These are phyloP conservation scores for Nakaseomyces kungkrabaensis DNA, from an alignment of 1,139 yeast species.

Conservation along the genomic window DNA sequence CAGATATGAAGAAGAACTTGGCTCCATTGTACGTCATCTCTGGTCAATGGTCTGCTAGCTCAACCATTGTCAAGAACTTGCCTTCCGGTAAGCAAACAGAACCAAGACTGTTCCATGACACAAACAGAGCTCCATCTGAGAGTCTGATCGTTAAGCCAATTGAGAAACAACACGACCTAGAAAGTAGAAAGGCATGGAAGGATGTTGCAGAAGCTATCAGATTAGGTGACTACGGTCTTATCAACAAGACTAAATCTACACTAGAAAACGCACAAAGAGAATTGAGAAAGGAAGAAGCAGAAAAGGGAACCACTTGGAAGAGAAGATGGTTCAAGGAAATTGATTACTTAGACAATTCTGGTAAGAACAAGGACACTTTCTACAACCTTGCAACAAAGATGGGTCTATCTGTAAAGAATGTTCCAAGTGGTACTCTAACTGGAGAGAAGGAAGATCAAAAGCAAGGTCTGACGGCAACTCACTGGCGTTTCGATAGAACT, in stretches of 20 bases:
- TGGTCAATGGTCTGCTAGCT: constrained; percentile 89
- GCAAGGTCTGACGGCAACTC: constrained; percentile 36
- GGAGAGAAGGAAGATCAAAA: constrained; percentile 39
- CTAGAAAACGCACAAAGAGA: constrained; percentile 81
- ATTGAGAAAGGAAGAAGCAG: constrained; percentile 60
- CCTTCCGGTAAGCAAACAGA: constrained; percentile 13
- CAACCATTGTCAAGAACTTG: constrained; percentile 35
- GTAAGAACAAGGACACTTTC: constrained; percentile 38
- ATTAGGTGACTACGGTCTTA: constrained; percentile 60
- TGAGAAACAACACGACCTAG: constrained; percentile 64
- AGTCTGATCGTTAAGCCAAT: constrained; percentile 64
- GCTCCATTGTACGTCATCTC: constrained; percentile 65
- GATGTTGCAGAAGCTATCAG: constrained; percentile 82
- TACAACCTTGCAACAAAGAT: constrained; percentile 43
- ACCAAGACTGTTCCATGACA: constrained; percentile 56
- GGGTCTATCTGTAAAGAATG: constrained; percentile 49
- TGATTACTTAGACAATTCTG: constrained; percentile 36
- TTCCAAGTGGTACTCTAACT: constrained; percentile 51
- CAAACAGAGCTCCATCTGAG: constrained; percentile 41
- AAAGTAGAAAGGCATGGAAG: constrained; percentile 77
- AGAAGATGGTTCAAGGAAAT: constrained; percentile 67
- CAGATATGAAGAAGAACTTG: constrained; percentile 40
- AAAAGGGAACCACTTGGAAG: constrained; percentile 54
- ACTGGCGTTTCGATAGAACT: constrained; percentile 54
- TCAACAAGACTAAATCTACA: constrained; percentile 60